phyloP scores from a whole-genome alignment of 2,329 filamentous ascomycete species.

The Talaromyces amestolkiae region DNA sequence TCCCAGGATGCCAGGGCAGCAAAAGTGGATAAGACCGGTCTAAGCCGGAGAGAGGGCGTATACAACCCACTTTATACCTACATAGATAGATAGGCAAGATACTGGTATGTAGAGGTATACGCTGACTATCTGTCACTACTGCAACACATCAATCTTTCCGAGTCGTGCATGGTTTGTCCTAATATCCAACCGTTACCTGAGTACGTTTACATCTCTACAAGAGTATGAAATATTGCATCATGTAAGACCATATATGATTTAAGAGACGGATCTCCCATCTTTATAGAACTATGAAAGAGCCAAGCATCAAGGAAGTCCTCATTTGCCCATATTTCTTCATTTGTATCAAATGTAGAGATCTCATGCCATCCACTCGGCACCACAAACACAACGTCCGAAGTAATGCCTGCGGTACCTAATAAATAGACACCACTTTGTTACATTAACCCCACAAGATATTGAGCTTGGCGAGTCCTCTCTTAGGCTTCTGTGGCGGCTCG shows the following conservation, averaged over 20 bases:
- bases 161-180: not conserved
- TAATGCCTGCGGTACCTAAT: not conserved
- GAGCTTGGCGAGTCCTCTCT: constrained; percentile 28
- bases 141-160: not conserved
- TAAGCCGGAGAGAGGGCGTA: not conserved
- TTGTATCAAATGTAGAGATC: not conserved
- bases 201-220: not conserved
- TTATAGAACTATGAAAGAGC: not conserved
- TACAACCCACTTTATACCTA: not conserved
- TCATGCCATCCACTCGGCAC: not conserved
- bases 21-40: not conserved
- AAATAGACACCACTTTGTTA: not conserved
- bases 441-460: constrained; percentile 35
- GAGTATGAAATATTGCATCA: not conserved
- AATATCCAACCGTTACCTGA: not conserved
- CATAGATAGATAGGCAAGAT: not conserved
- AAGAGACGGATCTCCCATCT: not conserved
- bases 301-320: not conserved
- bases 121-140: not conserved
- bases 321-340: no score
- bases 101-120: not conserved
- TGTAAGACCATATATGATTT: not conserved
- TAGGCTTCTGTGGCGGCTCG: constrained; percentile 30
- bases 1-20: not conserved
- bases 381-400: not conserved